Evolutionary conservation across 192 early-diverging fungal species (phyloP).

Genomic region (Paraglomus occultum): DNA sequence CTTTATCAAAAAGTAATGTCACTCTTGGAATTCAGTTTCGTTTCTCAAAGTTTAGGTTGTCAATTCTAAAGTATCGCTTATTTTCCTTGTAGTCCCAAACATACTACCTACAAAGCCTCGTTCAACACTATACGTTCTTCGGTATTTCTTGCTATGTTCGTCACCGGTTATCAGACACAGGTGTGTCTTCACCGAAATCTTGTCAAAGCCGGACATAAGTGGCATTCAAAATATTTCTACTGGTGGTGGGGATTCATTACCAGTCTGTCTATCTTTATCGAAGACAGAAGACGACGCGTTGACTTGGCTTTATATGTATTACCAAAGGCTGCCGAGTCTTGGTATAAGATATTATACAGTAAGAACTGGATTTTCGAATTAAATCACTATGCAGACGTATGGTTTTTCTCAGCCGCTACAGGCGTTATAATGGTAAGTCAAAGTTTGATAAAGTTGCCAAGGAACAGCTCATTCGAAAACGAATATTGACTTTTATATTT

Average conservation of each 20-base stretch:
- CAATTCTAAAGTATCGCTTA: not conserved
- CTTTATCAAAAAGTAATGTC: conserved; percentile 58
- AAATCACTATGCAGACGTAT: conserved; percentile 59
- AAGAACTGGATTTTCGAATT: conserved; percentile 57
- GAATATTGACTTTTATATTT: conserved; percentile 7
- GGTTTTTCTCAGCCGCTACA: conserved; percentile 61
- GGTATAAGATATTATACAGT: conserved; percentile 65
- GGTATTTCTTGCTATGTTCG: conserved; percentile 63
- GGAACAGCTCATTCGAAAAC: not conserved
- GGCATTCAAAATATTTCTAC: conserved; percentile 62
- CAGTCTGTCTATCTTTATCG: conserved; percentile 62
- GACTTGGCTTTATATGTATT: conserved; percentile 79
- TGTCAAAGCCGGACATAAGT: conserved; percentile 30
- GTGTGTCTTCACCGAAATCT: conserved; percentile 68
- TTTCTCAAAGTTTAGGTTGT: not conserved
- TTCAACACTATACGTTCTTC: conserved; percentile 60
- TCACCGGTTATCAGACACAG: conserved; percentile 62
- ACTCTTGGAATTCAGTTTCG: not conserved
- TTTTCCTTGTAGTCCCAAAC: conserved; percentile 44
- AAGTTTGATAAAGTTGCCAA: not conserved
- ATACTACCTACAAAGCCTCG: conserved; percentile 45
- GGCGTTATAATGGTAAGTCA: conserved; percentile 65
- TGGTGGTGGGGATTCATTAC: conserved; percentile 61
- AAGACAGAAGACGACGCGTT: conserved; percentile 61
- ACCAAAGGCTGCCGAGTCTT: conserved; percentile 66